Percentiles rank a stretch among this genome's conserved stretches.
These are phyloP conservation scores for Cerrena zonata DNA, from an alignment of 1,284 basidiomycete species.

Conservation along the genomic window DNA sequence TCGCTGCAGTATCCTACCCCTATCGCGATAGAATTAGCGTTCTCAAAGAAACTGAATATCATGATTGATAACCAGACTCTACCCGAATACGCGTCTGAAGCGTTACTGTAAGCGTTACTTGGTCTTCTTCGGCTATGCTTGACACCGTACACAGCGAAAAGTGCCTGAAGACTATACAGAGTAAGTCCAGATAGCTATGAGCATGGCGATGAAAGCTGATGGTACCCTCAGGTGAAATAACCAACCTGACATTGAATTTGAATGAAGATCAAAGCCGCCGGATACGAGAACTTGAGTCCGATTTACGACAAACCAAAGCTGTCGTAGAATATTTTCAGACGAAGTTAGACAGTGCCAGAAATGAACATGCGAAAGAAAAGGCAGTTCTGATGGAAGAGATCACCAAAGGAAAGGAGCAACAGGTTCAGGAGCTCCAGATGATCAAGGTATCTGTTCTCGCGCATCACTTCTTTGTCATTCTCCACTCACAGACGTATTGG, in stretches of 20 bases:
- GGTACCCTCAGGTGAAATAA: constrained; percentile 4
- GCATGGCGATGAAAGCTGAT: neutral
- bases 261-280: constrained; percentile 4
- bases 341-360: constrained; percentile 2
- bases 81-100: no score
- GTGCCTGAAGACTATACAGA: neutral
- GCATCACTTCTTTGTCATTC: no score
- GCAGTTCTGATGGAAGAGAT: constrained; percentile 13
- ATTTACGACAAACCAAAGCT: constrained; percentile 6
- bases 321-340: constrained; percentile 9
- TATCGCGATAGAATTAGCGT: no score
- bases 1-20: no score
- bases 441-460: neutral
- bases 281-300: constrained; percentile 7
- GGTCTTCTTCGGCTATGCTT: neutral
- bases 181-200: neutral
- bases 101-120: no score
- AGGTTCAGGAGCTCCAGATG: neutral
- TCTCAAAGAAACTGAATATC: no score
- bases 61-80: no score
- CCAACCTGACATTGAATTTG: neutral
- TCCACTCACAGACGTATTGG: no score
- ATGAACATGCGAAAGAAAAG: constrained; percentile 28
- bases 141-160: neutral
- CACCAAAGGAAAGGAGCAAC: neutral